Evolutionary conservation across 2,329 filamentous ascomycete species (phyloP).

Genomic region (Diaporthe capsici): DNA sequence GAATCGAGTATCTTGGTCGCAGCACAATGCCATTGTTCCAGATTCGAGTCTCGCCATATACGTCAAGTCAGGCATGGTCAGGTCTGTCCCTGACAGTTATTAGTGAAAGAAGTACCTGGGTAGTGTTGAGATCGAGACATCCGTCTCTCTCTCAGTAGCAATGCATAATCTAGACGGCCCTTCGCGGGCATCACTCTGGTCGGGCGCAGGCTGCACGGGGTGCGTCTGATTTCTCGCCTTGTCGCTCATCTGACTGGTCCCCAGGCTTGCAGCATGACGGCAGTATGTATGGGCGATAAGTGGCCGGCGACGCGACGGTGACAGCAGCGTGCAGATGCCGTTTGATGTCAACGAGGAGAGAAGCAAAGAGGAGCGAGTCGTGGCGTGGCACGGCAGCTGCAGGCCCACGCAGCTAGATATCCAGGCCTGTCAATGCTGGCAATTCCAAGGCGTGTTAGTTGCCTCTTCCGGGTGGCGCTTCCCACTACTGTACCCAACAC

Average conservation of each 20-base stretch:
- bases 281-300: not conserved
- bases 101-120: not conserved
- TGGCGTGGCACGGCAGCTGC: constrained; percentile 38
- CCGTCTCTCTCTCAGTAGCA: not conserved
- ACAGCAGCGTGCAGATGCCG: constrained; percentile 15
- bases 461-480: constrained; percentile 21
- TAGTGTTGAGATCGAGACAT: not conserved
- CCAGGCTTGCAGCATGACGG: not conserved
- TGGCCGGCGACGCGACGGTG: not conserved
- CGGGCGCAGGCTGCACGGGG: not conserved
- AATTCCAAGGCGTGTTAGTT: constrained; percentile 27
- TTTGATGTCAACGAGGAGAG: constrained; percentile 1
- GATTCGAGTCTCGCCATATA: not conserved
- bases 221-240: not conserved
- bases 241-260: not conserved
- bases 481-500: not conserved
- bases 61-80: not conserved
- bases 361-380: constrained; percentile 32
- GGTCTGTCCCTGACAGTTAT: not conserved
- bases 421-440: not conserved
- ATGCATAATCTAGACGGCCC: not conserved
- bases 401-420: constrained; percentile 31
- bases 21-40: constrained; percentile 29
- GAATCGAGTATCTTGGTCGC: constrained; percentile 8
- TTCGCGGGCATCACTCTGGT: not conserved